Evolutionary conservation across 2,329 filamentous ascomycete species (phyloP).

Genomic region (Myriosclerotinia duriaeana): DNA sequence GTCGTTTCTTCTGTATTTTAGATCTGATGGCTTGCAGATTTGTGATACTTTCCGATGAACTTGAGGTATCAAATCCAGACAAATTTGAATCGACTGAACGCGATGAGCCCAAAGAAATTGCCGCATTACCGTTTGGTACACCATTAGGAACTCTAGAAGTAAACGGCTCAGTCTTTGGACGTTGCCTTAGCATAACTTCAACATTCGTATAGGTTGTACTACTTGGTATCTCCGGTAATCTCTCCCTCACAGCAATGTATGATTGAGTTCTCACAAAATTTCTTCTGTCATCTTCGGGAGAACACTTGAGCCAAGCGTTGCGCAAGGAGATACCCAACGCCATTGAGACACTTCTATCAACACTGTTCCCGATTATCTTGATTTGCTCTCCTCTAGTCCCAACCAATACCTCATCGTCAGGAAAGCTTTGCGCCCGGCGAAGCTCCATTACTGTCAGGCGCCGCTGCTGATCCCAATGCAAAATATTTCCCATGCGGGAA

Average conservation of each 20-base stretch:
- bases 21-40: neutral
- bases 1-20: neutral
- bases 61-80: conserved; percentile 1
- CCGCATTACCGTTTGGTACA: neutral
- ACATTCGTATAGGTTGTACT: neutral
- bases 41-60: neutral
- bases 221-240: neutral
- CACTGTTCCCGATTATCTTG: conserved; percentile 73
- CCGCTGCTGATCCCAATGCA: conserved; percentile 68
- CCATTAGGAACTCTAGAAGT: neutral
- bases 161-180: neutral
- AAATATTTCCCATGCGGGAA: conserved; percentile 50
- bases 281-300: conserved; percentile 21
- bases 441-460: conserved; percentile 65
- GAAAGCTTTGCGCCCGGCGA: conserved; percentile 67
- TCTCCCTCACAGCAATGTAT: neutral
- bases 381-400: conserved; percentile 57
- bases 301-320: conserved; percentile 51
- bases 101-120: neutral
- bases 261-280: neutral
- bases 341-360: conserved; percentile 66
- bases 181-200: neutral
- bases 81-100: neutral
- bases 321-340: conserved; percentile 64
- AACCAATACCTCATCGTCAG: conserved; percentile 68